Base-by-base conservation (phyloP, 2,329 filamentous ascomycete species). In the Penicillium sp. region DNA sequence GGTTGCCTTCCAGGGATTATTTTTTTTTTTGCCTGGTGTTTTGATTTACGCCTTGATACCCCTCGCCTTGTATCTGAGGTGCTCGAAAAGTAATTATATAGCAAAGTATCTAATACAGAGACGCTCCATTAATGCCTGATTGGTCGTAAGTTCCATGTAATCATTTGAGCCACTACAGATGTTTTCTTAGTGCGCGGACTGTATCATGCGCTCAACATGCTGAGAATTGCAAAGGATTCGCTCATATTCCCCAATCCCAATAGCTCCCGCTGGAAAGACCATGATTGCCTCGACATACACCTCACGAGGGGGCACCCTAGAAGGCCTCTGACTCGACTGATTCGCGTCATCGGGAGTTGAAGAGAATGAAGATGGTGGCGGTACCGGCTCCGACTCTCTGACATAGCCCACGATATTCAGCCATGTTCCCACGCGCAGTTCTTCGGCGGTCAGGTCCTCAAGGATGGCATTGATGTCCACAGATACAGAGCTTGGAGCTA, bases 391-490 rank as follows among this genome's bases (percentile, higher is more conserved):
- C 10, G 27, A 41, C 43, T 70, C 70, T 40, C 78, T 81, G 58
- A 92, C 79, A 71, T 95, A 95, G 6, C 92, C 93, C 63, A 97
- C 84, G 4, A 97, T 82, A 70, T 97, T 96, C 49, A 97, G 75
- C 92, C 92, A 97, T 58, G 88, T 82, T n/a, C 93, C 93, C 27
- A 89, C 77, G 50, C 86, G 81, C 51, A 89, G 82, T 50, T 89
- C 81, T 55, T 87, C 82, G 23, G 81, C 75, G 21, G 83, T 84
- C 57, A 94, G 75, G 10, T 77, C 81, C 66, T 87, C 82, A 5
- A 96, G 81, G 3, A 95, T 74, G 62, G 92, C 83, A 51, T 84
- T 82, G 58, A 95, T 81, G 67, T 94, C 85, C 36, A 96, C 89
- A 38, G 79, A 70, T 1, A 85, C 87, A 48, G 74, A 75, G 40